Conservation (phyloP, 768 basidiomycete species). For the Russula brevipes region DNA sequence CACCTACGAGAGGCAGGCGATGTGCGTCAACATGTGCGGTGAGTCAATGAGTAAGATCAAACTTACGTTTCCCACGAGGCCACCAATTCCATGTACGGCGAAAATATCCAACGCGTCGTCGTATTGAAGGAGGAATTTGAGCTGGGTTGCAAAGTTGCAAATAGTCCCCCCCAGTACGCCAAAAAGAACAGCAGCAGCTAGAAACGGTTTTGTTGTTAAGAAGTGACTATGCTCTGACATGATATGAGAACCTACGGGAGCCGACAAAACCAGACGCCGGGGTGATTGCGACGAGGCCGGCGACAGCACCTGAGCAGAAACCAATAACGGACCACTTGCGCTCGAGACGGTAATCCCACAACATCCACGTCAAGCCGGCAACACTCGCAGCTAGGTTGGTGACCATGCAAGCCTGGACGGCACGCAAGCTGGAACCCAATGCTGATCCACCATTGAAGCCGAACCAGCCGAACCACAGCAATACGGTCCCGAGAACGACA, state of each 20-base stretch:
- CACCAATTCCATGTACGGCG: constrained; percentile 76
- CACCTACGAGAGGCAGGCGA: constrained; percentile 31
- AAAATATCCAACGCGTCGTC: constrained; percentile 90
- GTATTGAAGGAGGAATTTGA: constrained; percentile 75
- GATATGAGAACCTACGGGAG: constrained; percentile 45
- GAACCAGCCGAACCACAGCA: constrained; percentile 97
- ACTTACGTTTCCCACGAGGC: constrained; percentile 62
- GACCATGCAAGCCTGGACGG: constrained; percentile 83
- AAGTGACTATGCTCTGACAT: not conserved
- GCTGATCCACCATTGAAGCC: constrained; percentile 94
- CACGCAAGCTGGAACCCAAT: constrained; percentile 82
- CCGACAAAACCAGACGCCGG: constrained; percentile 83
- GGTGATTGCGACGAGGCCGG: constrained; percentile 85
- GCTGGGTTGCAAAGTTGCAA: constrained; percentile 94
- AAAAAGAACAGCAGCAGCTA: constrained; percentile 78
- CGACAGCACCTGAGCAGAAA: constrained; percentile 92
- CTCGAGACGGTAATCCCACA: constrained; percentile 92
- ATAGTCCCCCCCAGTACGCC: constrained; percentile 78
- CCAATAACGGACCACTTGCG: constrained; percentile 91
- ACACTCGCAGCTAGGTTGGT: constrained; percentile 89
- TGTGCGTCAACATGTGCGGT: not conserved
- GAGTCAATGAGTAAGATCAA: not conserved
- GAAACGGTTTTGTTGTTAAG: constrained; percentile 6
- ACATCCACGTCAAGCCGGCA: constrained; percentile 90
- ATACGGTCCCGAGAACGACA: constrained; percentile 86